These are phyloP conservation scores for Rhamnella rubrinervis DNA, from an alignment of 331 rosid genomes.

Conservation along the genomic window DNA sequence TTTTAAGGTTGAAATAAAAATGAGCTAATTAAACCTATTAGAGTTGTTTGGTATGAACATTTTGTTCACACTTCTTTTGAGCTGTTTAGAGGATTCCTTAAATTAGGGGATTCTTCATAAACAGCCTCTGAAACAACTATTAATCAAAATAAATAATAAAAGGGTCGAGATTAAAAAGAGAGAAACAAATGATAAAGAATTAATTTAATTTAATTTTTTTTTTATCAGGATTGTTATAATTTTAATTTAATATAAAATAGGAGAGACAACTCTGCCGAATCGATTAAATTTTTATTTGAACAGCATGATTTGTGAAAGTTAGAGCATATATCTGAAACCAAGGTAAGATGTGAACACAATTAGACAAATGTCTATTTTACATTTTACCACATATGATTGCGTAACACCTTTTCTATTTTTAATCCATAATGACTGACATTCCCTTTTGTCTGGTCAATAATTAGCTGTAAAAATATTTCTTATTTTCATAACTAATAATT, in stretches of 20 bases:
- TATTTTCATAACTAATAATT: neutral
- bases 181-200: too few species aligned
- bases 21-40: neutral
- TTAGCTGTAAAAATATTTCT: neutral
- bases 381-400: neutral
- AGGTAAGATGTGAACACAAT: too few species aligned
- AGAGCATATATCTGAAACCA: too few species aligned
- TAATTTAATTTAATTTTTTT: too few species aligned
- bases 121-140: neutral
- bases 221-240: too few species aligned
- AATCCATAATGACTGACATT: neutral
- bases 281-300: too few species aligned
- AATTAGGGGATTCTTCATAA: neutral
- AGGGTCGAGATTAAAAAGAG: too few species aligned
- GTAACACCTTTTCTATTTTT: neutral
- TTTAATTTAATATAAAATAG: too few species aligned
- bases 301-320: too few species aligned
- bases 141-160: too few species aligned
- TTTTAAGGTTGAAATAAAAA: neutral
- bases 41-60: neutral
- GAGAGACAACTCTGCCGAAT: too few species aligned
- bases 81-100: slow-evolving; percentile 4
- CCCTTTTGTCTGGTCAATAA: neutral
- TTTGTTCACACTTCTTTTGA: slow-evolving; percentile 8
- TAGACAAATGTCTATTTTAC: neutral